Conservation (phyloP, 495 filamentous ascomycete genomes). For the Aspergillus mulundensis region DNA sequence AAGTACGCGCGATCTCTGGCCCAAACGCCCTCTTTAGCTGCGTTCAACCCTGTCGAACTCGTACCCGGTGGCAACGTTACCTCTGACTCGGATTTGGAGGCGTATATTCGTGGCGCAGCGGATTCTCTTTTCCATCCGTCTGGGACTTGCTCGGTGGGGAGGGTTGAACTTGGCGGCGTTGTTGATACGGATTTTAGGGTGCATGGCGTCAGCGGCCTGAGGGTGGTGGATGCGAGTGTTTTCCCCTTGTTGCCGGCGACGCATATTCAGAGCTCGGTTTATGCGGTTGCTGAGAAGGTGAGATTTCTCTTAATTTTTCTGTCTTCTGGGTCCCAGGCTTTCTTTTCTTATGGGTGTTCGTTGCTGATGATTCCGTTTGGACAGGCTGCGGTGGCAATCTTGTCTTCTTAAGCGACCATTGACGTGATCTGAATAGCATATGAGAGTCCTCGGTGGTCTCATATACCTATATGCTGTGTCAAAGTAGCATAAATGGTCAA, state of each 20-base stretch:
- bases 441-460: too few species aligned
- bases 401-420: too few species aligned
- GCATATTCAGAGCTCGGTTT: constrained; percentile 5
- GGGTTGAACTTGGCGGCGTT: not conserved
- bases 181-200: constrained; percentile 2
- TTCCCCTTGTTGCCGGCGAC: not conserved
- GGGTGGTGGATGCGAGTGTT: constrained; percentile 2
- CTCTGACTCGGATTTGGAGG: not conserved
- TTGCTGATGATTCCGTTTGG: too few species aligned
- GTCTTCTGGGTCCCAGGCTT: too few species aligned
- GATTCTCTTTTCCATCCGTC: not conserved
- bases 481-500: too few species aligned
- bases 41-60: not conserved
- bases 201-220: not conserved
- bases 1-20: not conserved
- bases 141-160: not conserved
- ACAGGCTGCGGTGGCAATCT: too few species aligned
- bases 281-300: constrained; percentile 12
- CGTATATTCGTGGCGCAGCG: not conserved
- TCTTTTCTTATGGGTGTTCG: too few species aligned
- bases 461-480: too few species aligned
- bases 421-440: too few species aligned
- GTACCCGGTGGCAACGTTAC: not conserved
- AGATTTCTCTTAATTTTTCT: not conserved
- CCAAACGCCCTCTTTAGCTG: not conserved